phyloP scores from a whole-genome alignment of 345 rosid species.

The Salix dunnii region DNA sequence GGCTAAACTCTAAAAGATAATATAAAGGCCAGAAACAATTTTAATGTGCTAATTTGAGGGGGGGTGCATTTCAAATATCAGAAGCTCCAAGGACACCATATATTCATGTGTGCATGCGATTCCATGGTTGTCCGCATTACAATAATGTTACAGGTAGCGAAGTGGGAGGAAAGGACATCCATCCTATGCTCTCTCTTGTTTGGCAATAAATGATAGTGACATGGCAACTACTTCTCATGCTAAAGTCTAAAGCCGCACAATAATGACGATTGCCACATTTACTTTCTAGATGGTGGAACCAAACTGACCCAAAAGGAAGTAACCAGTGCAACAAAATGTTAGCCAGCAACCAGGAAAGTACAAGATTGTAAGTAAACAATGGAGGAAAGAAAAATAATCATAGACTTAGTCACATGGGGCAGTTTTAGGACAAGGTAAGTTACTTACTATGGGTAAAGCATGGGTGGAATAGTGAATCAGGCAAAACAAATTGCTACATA shows the following conservation, averaged over 20 bases:
- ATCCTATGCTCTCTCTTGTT: slow-evolving; percentile 23
- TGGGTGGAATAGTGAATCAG: background rate
- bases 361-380: background rate
- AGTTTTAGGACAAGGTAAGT: slow-evolving; percentile 5
- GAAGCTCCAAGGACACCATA: slow-evolving; percentile 18
- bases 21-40: background rate
- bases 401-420: background rate
- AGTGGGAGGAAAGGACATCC: slow-evolving; percentile 25
- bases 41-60: background rate
- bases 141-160: slow-evolving; percentile 16
- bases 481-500: slow-evolving; percentile 14
- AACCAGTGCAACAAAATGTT: slow-evolving; percentile 14
- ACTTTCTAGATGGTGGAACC: slow-evolving; percentile 27
- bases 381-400: background rate
- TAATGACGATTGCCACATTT: slow-evolving; percentile 34
- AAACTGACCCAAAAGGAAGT: slow-evolving; percentile 24
- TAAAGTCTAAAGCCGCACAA: slow-evolving; percentile 40
- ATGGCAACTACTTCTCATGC: slow-evolving; percentile 40
- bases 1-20: background rate
- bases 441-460: background rate
- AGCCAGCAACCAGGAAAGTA: slow-evolving; percentile 11
- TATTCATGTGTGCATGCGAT: slow-evolving; percentile 24
- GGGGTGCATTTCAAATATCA: slow-evolving; percentile 15
- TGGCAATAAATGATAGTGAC: slow-evolving; percentile 40
- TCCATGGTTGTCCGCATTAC: slow-evolving; percentile 18